These are phyloP conservation scores for Penicillium aurantiogriseum DNA, from an alignment of 2,329 filamentous ascomycete species.

Conservation along the genomic window DNA sequence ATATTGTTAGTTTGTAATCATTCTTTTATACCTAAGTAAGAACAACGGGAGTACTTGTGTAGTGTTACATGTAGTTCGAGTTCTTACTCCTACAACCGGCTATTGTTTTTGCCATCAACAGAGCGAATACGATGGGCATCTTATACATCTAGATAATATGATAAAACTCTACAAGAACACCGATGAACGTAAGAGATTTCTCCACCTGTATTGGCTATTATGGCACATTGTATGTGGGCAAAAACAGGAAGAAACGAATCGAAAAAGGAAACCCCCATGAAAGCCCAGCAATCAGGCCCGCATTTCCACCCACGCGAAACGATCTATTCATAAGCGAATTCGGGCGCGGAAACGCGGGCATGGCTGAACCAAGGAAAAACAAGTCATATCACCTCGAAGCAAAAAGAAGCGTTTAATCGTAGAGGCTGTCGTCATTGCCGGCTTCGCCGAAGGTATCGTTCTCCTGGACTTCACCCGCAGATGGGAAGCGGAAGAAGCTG, in stretches of 20 bases:
- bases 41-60: too few species aligned
- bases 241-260: slow-evolving; percentile 24
- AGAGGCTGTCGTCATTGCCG: slow-evolving; percentile 94
- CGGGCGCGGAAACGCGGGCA: slow-evolving; percentile 14
- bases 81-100: not conserved
- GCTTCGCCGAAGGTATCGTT: slow-evolving; percentile 71
- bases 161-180: not conserved
- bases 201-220: slow-evolving; percentile 28
- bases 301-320: slow-evolving; percentile 17
- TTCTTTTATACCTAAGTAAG: not conserved
- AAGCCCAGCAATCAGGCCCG: slow-evolving; percentile 20
- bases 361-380: slow-evolving; percentile 18
- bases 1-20: too few species aligned
- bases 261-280: slow-evolving; percentile 13
- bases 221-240: slow-evolving; percentile 29
- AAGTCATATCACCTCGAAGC: slow-evolving; percentile 21
- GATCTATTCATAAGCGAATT: slow-evolving; percentile 21
- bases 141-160: not conserved
- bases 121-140: not conserved
- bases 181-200: slow-evolving; percentile 16
- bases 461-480: slow-evolving; percentile 55
- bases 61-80: too few species aligned
- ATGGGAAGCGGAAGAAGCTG: slow-evolving; percentile 96
- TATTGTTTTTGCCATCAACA: not conserved
- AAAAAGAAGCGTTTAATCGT: slow-evolving; percentile 65